Base-by-base conservation (phyloP, 2,329 filamentous ascomycete species). In the Fusarium luffae region DNA sequence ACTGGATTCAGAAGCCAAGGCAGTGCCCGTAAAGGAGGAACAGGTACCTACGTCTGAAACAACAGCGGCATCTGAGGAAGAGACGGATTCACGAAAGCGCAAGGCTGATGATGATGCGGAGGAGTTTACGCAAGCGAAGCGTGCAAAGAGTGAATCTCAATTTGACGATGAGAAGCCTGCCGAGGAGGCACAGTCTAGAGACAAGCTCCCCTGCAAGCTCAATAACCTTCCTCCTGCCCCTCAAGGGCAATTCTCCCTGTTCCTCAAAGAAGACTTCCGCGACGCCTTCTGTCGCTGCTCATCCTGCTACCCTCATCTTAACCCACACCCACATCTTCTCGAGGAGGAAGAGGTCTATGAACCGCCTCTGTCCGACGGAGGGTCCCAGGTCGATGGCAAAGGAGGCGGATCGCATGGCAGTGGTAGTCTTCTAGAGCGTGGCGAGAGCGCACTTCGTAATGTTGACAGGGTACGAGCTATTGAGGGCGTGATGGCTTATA, bases 401-500 rank as follows among this genome's bases (percentile, higher is more conserved):
- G 62, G 62, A 3, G 85, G 83, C 30, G 88, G 85, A 6, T 89
- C 87, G 3, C 84, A 88, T 7, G 92, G 93, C 51, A 94, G 93
- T 34, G 92, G 92, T 47, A 96, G 92, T 68, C 85, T 99, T 4
- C 89, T 97, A 34, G 94, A 98, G 51, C 92, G 94, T 19, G 96
- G 96, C 48, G 96, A 99, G 82, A 95, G 93, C 49, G 95, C 94
- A 0, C 86, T 99, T 28, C 93, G 90, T 77, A 97, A 93, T 74
- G 90, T 99, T 59, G 96, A 99, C 77, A 92, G 96, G 4, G 95
- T 98, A 10, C 87, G 91, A 16, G 96, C 96, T 7, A 97, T 99
- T 59, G 93, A 99, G 79, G 96, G 96, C 18, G 95, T 97, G 47
- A 98, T 98, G 94, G 95, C 94, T 1, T 99, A 98, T 81, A 98